phyloP scores from a whole-genome alignment of 2,329 filamentous ascomycete genomes.

The Ophiostoma quercus region DNA sequence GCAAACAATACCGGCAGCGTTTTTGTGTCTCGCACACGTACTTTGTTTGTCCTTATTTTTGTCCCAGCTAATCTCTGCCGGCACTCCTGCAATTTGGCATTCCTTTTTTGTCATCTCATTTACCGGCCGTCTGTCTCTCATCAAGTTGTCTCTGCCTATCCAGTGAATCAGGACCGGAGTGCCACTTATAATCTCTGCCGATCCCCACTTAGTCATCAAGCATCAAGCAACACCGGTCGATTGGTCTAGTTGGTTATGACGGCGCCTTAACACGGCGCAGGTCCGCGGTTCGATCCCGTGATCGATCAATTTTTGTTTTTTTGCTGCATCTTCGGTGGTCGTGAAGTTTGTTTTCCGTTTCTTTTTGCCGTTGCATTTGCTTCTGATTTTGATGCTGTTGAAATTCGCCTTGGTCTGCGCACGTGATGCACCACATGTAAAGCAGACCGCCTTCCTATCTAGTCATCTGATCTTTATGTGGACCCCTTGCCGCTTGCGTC shows the following conservation, averaged over 20 bases:
- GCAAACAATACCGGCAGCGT: background rate
- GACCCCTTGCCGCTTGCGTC: background rate
- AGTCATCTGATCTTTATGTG: background rate
- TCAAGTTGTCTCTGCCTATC: background rate
- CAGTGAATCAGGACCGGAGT: background rate
- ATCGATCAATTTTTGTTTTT: slow-evolving; percentile 17
- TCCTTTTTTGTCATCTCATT: background rate
- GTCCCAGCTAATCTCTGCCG: background rate
- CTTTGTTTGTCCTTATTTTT: background rate
- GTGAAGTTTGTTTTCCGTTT: too few relatives aligned
- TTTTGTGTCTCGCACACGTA: background rate
- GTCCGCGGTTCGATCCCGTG: slow-evolving; percentile 23
- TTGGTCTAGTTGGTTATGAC: slow-evolving; percentile 25
- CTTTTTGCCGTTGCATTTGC: background rate
- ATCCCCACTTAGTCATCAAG: slow-evolving; percentile 6
- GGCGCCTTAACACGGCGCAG: slow-evolving; percentile 24
- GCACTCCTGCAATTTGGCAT: background rate
- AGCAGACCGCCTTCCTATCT: background rate
- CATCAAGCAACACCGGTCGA: slow-evolving; percentile 15
- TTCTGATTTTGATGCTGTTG: background rate
- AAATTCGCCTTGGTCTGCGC: background rate
- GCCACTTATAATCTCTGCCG: background rate
- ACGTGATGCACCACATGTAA: background rate
- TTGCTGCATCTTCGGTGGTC: background rate
- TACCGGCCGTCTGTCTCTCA: background rate